Evolutionary conservation across 2,329 filamentous ascomycete species (phyloP), one percentile per base, ranked within the genome.

Genomic region (Xylariaceae sp.): DNA sequence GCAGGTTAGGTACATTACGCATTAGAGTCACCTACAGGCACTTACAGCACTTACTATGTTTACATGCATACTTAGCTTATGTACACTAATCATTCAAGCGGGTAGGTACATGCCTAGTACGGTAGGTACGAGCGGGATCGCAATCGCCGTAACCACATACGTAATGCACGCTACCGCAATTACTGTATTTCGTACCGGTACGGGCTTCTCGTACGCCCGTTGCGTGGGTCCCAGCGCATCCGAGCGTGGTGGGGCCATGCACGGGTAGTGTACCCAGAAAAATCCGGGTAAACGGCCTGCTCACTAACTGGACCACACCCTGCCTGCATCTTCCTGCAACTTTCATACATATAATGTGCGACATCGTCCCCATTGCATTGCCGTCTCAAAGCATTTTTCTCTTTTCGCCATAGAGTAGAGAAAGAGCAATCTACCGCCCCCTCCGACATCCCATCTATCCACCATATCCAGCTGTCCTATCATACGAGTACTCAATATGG

Each of bases 401-500:
- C 4, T 10, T 41, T 41, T 41, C 37, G 8, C 37, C 11, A 41
- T 30, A 30, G 23, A 30, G 4, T 30, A 30, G 23, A 41, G 9
- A 41, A 9, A 13, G 9, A 41, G 7, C 37, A 41, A 41, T 41
- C 37, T 13, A 41, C 8, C 9, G 37, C 8, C 8, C 2, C 2
- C 11, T 41, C 37, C 8, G 1, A 7, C 37, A 3, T 41, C 11
- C 37, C 37, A 41, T 41, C 41, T 44, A 59, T 57, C 55, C 51
- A 37, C 47, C 23, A 34, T n/a, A 51, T 56, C 52, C 49, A 10
- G 48, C 53, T 35, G 11, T 37, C 18, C 49, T 4, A 13, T n/a
- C 13, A 49, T n/a, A 9, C 15, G 17, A 17, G 34, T 44, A 13
- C 13, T n/a, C 58, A 67, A 64, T 57, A 74, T 74, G 73, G 72